Evolutionary conservation across 768 basidiomycete genomes (phyloP).

Genomic region (Saitozyma podzolica): DNA sequence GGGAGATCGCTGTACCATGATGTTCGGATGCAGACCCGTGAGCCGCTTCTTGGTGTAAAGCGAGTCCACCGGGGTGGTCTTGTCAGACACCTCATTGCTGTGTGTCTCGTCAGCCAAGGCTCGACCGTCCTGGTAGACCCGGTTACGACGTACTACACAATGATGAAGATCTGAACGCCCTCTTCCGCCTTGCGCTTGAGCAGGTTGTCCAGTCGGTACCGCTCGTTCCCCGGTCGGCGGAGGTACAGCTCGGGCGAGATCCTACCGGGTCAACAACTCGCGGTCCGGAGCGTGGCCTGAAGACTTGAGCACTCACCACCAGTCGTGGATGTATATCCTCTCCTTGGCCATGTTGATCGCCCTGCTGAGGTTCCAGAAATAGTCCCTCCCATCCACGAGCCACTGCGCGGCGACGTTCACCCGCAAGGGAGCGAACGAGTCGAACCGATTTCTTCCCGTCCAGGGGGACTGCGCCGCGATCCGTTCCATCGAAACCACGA

Average conservation of each 20-base stretch:
- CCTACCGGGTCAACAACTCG: background rate
- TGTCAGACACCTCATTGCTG: conserved; percentile 91
- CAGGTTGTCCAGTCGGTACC: conserved; percentile 81
- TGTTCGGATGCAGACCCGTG: conserved; percentile 78
- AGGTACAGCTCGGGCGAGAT: conserved; percentile 69
- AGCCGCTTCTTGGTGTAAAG: conserved; percentile 88
- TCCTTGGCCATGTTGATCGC: conserved; percentile 87
- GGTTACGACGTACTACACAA: conserved; percentile 67
- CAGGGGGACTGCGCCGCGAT: conserved; percentile 75
- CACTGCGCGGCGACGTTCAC: conserved; percentile 93
- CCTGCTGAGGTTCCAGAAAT: conserved; percentile 94
- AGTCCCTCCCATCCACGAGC: conserved; percentile 97
- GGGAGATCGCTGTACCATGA: conserved; percentile 94
- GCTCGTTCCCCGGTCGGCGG: conserved; percentile 77
- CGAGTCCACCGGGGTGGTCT: conserved; percentile 92
- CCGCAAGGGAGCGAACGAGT: conserved; percentile 88
- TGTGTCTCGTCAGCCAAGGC: background rate
- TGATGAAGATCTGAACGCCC: conserved; percentile 93
- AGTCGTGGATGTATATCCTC: conserved; percentile 91
- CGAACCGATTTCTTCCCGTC: conserved; percentile 79
- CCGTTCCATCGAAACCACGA: conserved; percentile 86
- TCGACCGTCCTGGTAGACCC: background rate
- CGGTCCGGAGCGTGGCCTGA: conserved; percentile 64
- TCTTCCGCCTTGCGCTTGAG: conserved; percentile 88
- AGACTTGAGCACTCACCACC: conserved; percentile 63